phyloP scores from a whole-genome alignment of 805 yeast genomes.

The Spathaspora hagerdaliae region DNA sequence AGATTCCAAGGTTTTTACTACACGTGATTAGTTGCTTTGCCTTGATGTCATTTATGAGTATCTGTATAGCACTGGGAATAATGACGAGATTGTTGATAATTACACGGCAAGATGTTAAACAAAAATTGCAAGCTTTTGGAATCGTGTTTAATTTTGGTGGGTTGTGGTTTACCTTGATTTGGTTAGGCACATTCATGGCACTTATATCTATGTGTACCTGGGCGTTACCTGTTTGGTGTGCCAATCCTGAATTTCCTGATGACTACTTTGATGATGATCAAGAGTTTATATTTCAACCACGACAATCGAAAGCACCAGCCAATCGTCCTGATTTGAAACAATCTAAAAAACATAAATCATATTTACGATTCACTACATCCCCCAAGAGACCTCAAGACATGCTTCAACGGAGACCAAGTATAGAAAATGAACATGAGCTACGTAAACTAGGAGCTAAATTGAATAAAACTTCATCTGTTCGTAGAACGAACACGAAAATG shows the following conservation, averaged over 20 bases:
- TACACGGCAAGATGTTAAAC: slow-evolving; percentile 21
- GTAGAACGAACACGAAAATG: slow-evolving; percentile 15
- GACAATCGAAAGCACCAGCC: neutral
- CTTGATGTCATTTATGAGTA: slow-evolving; percentile 25
- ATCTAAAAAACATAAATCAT: too few relatives aligned
- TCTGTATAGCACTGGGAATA: slow-evolving; percentile 24
- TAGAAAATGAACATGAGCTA: slow-evolving; percentile 23
- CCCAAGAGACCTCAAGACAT: neutral
- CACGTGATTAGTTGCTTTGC: slow-evolving; percentile 37
- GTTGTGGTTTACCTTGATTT: slow-evolving; percentile 38
- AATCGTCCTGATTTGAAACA: neutral
- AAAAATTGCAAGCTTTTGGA: slow-evolving; percentile 44
- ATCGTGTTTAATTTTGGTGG: slow-evolving; percentile 39
- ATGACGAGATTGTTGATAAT: slow-evolving; percentile 22
- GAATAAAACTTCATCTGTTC: slow-evolving; percentile 29
- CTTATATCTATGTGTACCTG: slow-evolving; percentile 27
- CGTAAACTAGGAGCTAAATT: slow-evolving; percentile 33
- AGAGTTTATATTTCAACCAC: neutral
- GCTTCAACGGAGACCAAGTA: neutral
- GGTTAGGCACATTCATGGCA: slow-evolving; percentile 28
- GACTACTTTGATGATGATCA: neutral
- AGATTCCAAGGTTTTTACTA: slow-evolving; percentile 26
- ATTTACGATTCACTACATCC: too few relatives aligned
- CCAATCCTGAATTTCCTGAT: slow-evolving; percentile 31
- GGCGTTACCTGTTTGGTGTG: slow-evolving; percentile 47